These are phyloP conservation scores for Punctularia strigosozonata DNA, from an alignment of 768 basidiomycete genomes.

Conservation along the genomic window DNA sequence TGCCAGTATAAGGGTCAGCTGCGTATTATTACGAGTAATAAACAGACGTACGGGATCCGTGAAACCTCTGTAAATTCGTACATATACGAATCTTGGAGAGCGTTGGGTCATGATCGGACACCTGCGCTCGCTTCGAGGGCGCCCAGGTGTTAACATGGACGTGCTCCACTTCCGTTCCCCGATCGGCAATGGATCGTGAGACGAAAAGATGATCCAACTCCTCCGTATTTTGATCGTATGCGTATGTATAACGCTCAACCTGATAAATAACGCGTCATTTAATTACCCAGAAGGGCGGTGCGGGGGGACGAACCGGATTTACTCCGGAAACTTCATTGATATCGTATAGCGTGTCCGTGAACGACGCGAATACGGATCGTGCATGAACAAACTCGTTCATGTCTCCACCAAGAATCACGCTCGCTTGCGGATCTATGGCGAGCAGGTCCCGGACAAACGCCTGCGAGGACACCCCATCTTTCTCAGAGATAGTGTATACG, in stretches of 20 bases:
- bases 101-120: slow-evolving; percentile 53
- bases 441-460: slow-evolving; percentile 36
- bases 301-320: too few species aligned
- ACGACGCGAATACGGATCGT: slow-evolving; percentile 35
- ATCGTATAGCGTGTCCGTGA: slow-evolving; percentile 30
- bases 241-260: slow-evolving; percentile 48
- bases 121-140: slow-evolving; percentile 23
- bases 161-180: slow-evolving; percentile 39
- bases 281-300: too few species aligned
- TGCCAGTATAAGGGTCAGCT: too few species aligned
- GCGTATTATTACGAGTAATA: too few species aligned
- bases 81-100: slow-evolving; percentile 39
- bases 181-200: slow-evolving; percentile 27
- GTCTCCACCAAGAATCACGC: slow-evolving; percentile 44
- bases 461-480: slow-evolving; percentile 23
- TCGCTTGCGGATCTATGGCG: slow-evolving; percentile 27
- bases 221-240: slow-evolving; percentile 45
- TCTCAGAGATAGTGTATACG: background rate
- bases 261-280: too few species aligned
- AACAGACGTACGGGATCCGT: too few species aligned
- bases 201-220: slow-evolving; percentile 51
- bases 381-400: slow-evolving; percentile 51
- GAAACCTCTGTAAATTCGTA: too few species aligned
- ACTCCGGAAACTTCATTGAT: slow-evolving; percentile 39
- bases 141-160: slow-evolving; percentile 55